Evolutionary conservation across 2,329 filamentous ascomycete genomes (phyloP), one percentile per base, ranked within the genome.

Genomic region (Mollisiaceae sp.): DNA sequence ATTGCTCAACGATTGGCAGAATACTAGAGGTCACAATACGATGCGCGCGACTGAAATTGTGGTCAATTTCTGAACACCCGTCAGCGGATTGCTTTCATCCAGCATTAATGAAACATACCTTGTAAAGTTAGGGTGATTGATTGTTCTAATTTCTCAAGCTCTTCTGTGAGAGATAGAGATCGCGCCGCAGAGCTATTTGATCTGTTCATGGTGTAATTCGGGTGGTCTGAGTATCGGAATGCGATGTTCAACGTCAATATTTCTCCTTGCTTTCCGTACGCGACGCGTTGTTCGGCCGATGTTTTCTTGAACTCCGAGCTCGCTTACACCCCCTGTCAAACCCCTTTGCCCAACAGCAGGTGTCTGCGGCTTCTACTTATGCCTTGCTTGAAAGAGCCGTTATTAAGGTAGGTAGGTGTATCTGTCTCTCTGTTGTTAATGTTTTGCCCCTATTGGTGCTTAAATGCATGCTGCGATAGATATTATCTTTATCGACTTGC

Each of bases 41-140:
- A 78, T 99, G 95, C 36, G 95, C 94, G 75, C 92, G 93, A 81
- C 92, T 97, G 78, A 99, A 99, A 80, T 99, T 99, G 79, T 93
- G 91, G 78, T 99, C 95, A 81, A 99, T 99, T 82, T 99, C 95
- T 96, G 74, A 18, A 32, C 71, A 60, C 66, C 56, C 67, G 65
- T 60, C 15, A 62, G 24, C 41, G 15, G n/a, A 41, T 24, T 57
- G 24, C 43, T 18, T 18, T 56, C 39, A 39, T 59, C 32, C 39
- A 24, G 38, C 52, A 58, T 24, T 35, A 35, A 18, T 22, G 52
- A 50, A 45, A 70, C 73, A 65, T 78, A 91, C 92, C 93, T 89
- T 98, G 95, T 24, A 99, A 83, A 0, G 94, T 98, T 47, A 98
- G 83, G 0, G 95, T 99, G 73, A 99, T 98, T 24, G 93, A 96